A percentile compares a stretch with the other conserved stretches of the same genome.
Evolutionary conservation across 495 filamentous ascomycete species (phyloP).

Genomic region (Hypoxylon lienhwacheense): DNA sequence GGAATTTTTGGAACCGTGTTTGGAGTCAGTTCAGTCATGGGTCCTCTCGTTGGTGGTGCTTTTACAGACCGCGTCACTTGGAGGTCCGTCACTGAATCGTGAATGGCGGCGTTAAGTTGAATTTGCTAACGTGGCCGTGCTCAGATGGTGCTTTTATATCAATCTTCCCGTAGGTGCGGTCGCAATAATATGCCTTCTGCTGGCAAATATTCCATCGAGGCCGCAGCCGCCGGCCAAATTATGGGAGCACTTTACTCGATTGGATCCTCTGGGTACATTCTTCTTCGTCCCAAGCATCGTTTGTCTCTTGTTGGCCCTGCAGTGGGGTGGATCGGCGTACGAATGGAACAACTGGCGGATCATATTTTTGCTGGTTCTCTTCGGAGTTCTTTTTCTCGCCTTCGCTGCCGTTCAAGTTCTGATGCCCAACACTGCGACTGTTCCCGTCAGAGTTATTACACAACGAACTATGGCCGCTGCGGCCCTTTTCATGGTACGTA

Average conservation of each 20-base stretch:
- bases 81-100: constrained; percentile 46
- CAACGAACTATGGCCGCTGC: constrained; percentile 72
- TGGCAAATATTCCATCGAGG: constrained; percentile 48
- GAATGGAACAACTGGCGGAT: constrained; percentile 67
- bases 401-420: constrained; percentile 70
- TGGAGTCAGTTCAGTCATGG: constrained; percentile 52
- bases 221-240: constrained; percentile 39
- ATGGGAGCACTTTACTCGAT: constrained; percentile 50
- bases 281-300: constrained; percentile 74
- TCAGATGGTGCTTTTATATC: constrained; percentile 62
- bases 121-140: constrained; percentile 8
- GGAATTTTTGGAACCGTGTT: constrained; percentile 60
- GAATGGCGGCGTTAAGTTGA: neutral
- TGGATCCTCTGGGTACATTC: constrained; percentile 72
- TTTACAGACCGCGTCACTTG: constrained; percentile 52
- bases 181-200: constrained; percentile 49
- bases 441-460: constrained; percentile 71
- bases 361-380: constrained; percentile 68
- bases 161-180: constrained; percentile 64
- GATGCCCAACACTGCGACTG: constrained; percentile 71
- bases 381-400: constrained; percentile 58
- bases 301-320: constrained; percentile 73
- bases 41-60: constrained; percentile 53
- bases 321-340: constrained; percentile 82
- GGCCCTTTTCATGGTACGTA: constrained; percentile 59